Evolutionary conservation across 2,329 filamentous ascomycete genomes (phyloP).

Genomic region (Aspergillus flavus): DNA sequence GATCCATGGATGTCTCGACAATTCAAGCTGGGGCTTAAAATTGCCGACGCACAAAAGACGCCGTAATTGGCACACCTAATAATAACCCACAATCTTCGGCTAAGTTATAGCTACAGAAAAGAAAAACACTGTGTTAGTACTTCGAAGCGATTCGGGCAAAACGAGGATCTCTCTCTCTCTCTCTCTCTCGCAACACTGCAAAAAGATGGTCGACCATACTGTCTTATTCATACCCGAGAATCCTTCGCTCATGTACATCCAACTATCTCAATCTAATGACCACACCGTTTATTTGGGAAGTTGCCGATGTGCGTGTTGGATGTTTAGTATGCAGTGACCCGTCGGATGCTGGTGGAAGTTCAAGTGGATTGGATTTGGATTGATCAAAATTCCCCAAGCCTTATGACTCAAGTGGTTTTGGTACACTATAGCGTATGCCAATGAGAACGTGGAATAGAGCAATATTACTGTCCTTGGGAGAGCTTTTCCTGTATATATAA

Average conservation of each 20-base stretch:
- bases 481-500: not conserved
- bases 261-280: not conserved
- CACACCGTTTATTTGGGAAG: not conserved
- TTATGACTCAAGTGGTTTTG: not conserved
- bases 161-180: not conserved
- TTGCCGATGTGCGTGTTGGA: not conserved
- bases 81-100: not conserved
- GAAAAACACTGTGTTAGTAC: not conserved
- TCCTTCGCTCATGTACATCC: not conserved
- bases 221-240: not conserved
- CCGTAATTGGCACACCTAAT: conserved; percentile 1
- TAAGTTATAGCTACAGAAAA: not conserved
- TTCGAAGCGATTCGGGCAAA: not conserved
- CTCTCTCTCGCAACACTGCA: not conserved
- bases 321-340: not conserved
- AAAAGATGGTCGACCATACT: not conserved
- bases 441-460: not conserved
- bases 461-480: not conserved
- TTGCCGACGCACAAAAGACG: not conserved
- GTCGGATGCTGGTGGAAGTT: not conserved
- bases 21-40: not conserved
- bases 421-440: not conserved
- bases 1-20: too few relatives aligned
- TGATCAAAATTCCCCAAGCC: not conserved
- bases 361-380: not conserved